These are phyloP conservation scores for Penicillium sp. DNA, from an alignment of 2,329 filamentous ascomycete genomes.

Conservation along the genomic window DNA sequence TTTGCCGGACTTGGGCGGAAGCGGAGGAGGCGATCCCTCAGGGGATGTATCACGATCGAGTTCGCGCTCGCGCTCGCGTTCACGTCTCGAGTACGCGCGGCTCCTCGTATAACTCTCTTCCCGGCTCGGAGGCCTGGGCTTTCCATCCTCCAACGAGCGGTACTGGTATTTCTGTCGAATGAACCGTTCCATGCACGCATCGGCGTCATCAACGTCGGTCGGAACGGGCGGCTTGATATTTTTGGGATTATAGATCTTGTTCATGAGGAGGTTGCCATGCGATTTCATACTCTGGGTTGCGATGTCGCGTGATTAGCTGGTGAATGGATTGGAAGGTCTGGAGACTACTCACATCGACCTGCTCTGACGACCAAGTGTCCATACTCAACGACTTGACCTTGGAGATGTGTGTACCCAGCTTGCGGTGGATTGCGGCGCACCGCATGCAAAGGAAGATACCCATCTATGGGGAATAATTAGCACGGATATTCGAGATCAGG, in stretches of 20 bases:
- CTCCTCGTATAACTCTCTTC: conserved; percentile 52
- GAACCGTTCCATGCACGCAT: conserved; percentile 90
- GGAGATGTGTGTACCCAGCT: conserved; percentile 93
- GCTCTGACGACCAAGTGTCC: conserved; percentile 94
- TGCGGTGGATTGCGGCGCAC: conserved; percentile 90
- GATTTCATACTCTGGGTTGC: conserved; percentile 77
- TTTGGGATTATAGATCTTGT: conserved; percentile 82
- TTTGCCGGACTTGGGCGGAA: conserved; percentile 57
- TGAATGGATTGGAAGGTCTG: conserved; percentile 32
- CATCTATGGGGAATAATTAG: conserved; percentile 52
- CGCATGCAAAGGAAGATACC: conserved; percentile 97
- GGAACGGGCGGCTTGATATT: conserved; percentile 79
- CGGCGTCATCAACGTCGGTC: conserved; percentile 84
- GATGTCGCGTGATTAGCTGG: conserved; percentile 66
- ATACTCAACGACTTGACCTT: conserved; percentile 99
- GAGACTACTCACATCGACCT: conserved; percentile 72
- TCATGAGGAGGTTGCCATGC: conserved; percentile 78
- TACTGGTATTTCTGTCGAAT: conserved; percentile 91
- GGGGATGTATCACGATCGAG: conserved; percentile 31
- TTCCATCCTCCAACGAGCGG: conserved; percentile 48
- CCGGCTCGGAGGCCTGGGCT: conserved; percentile 44
- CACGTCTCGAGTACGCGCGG: conserved; percentile 4
- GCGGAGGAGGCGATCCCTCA: conserved; percentile 52
- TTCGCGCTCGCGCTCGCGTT: conserved; percentile 2
- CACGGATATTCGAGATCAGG: background rate